Evolutionary conservation across 108 stramenopile species (phyloP).

Genomic region (Cylindrotheca closterium): DNA sequence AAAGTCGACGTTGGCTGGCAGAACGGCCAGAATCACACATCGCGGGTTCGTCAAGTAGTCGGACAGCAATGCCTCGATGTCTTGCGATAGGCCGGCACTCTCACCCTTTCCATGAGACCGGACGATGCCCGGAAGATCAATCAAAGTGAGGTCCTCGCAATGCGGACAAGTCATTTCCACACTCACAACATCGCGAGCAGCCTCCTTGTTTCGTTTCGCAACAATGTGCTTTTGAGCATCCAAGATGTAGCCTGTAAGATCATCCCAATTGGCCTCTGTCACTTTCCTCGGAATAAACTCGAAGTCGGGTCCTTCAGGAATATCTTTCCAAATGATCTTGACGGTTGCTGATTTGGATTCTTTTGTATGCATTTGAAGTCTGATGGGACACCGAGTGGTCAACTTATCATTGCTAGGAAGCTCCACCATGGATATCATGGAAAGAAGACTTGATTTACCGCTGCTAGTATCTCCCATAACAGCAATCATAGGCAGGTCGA

Average conservation of each 20-base stretch:
- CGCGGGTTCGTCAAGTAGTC: conserved; percentile 64
- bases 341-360: conserved; percentile 9
- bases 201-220: not conserved
- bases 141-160: conserved; percentile 58
- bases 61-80: conserved; percentile 67
- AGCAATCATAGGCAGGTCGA: conserved; percentile 44
- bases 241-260: not conserved
- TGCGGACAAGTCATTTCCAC: conserved; percentile 39
- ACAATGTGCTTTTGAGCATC: conserved; percentile 9
- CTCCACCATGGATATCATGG: conserved; percentile 19
- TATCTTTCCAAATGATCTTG: conserved; percentile 16
- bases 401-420: conserved; percentile 45
- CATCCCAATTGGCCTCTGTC: not conserved
- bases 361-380: conserved; percentile 17
- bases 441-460: conserved; percentile 17
- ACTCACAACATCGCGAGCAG: conserved; percentile 41
- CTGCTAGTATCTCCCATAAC: conserved; percentile 40
- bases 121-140: conserved; percentile 88
- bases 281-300: not conserved
- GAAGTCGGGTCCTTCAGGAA: conserved; percentile 1
- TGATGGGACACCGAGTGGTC: conserved; percentile 40
- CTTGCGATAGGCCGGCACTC: conserved; percentile 38
- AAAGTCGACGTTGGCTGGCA: conserved; percentile 84
- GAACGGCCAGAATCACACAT: conserved; percentile 76
- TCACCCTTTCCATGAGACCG: conserved; percentile 63